Base-by-base conservation (phyloP, 805 yeast genomes). In the Candida ipomoeae region DNA sequence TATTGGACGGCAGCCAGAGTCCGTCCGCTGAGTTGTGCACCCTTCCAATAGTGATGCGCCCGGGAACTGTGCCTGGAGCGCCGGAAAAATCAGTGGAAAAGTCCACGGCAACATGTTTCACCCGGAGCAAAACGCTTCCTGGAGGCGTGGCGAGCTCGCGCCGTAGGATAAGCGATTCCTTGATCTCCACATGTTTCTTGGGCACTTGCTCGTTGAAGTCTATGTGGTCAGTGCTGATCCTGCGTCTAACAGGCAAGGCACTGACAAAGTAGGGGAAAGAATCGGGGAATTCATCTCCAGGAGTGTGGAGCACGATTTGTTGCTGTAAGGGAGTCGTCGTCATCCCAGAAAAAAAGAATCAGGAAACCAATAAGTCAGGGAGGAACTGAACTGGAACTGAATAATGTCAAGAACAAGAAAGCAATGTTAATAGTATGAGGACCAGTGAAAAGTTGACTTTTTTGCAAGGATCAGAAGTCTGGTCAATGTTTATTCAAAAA, bases 11-110 rank as follows among this genome's bases (percentile, higher is more conserved):
- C 29, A 21, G 29, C 39, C 44, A 41, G 17, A 3, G 35, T 17
- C 29, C 18, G 14, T n/a, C 33, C 14, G 32, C 40, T 10, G 68
- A 55, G 36, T 44, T 43, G 32, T 48, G 49, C 5, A 70, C 53
- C 46, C 61, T 64, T 10, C 73, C 75, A 6, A 72, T 56, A 45
- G 68, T 63, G 21, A 65, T 63, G 43, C 56, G 58, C 2, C 74
- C 71, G 0, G 77, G 76, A 2, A 71, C 73, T 2, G 66, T n/a
- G 40, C 29, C 6, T 14, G 23, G 37, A 3, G 14, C 1, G 5
- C 34, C 50, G 5, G 15, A 21, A 32, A 55, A 49, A 26, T 55
- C 58, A 2, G n/a, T 5, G n/a, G 45, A 21, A 15, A 53, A 55
- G 38, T 55, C 53, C 15, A 55, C 20, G 18, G 56, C 56, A 6